Base-by-base conservation (phyloP, 179 eudicot species). In the Spergularia azorica region DNA sequence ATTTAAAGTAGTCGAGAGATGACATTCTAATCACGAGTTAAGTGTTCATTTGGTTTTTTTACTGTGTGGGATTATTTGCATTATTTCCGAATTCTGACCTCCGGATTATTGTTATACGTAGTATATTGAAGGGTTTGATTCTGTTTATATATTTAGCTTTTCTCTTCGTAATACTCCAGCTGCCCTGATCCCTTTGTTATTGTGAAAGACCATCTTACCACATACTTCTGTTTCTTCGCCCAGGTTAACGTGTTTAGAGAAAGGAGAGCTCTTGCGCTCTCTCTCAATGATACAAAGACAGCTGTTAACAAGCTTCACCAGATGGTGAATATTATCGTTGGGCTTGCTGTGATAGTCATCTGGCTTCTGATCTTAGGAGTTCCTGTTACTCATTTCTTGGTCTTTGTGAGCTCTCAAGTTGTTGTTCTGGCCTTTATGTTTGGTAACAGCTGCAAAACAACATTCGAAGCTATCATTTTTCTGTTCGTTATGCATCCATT, bases 201-300 rank as follows among this genome's bases (percentile, higher is more conserved):
- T 0, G 50, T 18, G 54, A 7, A 51, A 57, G 11, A 50, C 10
- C 17, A 13, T 9, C 55, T 62, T 63, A 57, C 39, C 57, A 51
- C 16, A 10, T 52, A 6, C 50, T 36, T 36, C 4, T 36, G 39
- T 26, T 67, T 51, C 72, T 6, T 52, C 17, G 32, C 14, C 76
- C 85, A 92, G 97, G 86, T 92, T 63, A 92, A 91, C 72, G 93
- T 89, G 73, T 89, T 86, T 77, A 83, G 87, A 63, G 92, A 85
- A 63, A 87, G 97, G 41, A 84, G 83, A 80, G 88, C 90, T 32
- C 87, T 92, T 41, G 92, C 87, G 21, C 90, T 90, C 65, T 92
- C 97, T 76, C 84, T 92, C 54, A 89, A 82, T 70, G 97, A 92
- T 82, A 91, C 92, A 20, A 92, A 91, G 78, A 92, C 97, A 48